Conservation (phyloP, 2,329 filamentous ascomycete genomes). For the Hymenoscyphus scutula region DNA sequence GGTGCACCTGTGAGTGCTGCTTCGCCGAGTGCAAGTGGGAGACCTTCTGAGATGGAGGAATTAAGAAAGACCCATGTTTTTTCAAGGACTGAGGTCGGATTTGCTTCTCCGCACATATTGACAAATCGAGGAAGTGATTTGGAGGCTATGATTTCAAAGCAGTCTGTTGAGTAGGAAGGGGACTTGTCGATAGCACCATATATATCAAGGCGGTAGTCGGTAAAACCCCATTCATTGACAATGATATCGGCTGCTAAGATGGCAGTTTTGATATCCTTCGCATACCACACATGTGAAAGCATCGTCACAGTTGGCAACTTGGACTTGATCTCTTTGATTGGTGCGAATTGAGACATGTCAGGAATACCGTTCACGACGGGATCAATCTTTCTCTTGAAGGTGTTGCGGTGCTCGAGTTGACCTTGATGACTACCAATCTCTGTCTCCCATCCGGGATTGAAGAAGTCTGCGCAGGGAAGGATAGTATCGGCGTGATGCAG, state of each 20-base stretch:
- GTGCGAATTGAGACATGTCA: constrained; percentile 53
- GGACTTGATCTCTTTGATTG: constrained; percentile 55
- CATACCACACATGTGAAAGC: constrained; percentile 56
- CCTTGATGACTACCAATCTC: constrained; percentile 60
- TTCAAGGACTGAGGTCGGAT: constrained; percentile 37
- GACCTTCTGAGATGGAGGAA: constrained; percentile 54
- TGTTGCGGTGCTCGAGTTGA: constrained; percentile 53
- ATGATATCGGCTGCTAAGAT: constrained; percentile 63
- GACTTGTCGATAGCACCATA: constrained; percentile 64
- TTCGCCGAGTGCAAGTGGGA: constrained; percentile 56
- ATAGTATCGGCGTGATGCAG: constrained; percentile 57
- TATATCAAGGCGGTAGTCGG: constrained; percentile 60
- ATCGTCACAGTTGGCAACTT: constrained; percentile 61
- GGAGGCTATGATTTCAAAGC: constrained; percentile 43
- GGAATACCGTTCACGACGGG: constrained; percentile 65
- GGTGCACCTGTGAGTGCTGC: constrained; percentile 55
- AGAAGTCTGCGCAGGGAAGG: constrained; percentile 57
- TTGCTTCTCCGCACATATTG: constrained; percentile 35
- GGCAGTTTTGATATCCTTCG: constrained; percentile 63
- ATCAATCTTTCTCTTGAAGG: constrained; percentile 59
- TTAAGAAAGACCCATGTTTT: constrained; percentile 51
- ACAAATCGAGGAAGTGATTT: constrained; percentile 32
- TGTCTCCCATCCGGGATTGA: constrained; percentile 62
- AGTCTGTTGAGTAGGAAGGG: constrained; percentile 58
- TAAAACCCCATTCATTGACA: constrained; percentile 64